Base-by-base conservation (phyloP, 2,329 filamentous ascomycete genomes). In the Xylariaceae sp. region DNA sequence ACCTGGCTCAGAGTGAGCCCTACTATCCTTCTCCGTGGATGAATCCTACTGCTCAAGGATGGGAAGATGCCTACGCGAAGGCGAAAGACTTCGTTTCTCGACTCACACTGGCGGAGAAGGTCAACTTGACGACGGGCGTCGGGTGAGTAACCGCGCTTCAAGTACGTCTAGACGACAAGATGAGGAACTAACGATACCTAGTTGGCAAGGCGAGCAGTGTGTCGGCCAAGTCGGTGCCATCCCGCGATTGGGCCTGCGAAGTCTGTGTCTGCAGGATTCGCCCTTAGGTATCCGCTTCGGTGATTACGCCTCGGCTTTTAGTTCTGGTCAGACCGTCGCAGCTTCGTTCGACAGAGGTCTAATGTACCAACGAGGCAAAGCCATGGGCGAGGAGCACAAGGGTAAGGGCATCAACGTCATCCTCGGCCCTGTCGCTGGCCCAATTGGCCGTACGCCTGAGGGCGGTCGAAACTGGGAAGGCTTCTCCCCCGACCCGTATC, bases 121-220 rank as follows among this genome's bases (percentile, higher is more conserved):
- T 98, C 74, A 98, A 98, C 73, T 73, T 99, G 62, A 98, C 93
- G 2, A 97, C 93, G 0, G 93, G 93, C 72, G 84, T 89, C 61
- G 92, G 92, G 84, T 93, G 76, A 73, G 86, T 76, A 19, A 1
- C 3, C 6, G 3, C 14, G 20, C 44, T 26, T 3, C 7, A 19
- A 5, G 9, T 7, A 41, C 44, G 5, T 12, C n/a, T 6, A 20
- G 19, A 26, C 58, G 40, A 2, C 26, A 40, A 20, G 50, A 46
- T 54, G 20, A 32, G 23, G 7, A 41, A 7, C 42, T 56, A 26
- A 43, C 37, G 2, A 44, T 44, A 16, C 20, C 23, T 42, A 86
- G 85, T 43, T 91, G 88, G 88, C 72, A 81, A 72, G 77, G 83
- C 48, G 89, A 90, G 59, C 80, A 82, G 61, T 95, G 91, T 65